Evolutionary conservation across 1,284 basidiomycete species (phyloP), one percentile per base, ranked within the genome.

Genomic region (Apiotrichum gamsii): DNA sequence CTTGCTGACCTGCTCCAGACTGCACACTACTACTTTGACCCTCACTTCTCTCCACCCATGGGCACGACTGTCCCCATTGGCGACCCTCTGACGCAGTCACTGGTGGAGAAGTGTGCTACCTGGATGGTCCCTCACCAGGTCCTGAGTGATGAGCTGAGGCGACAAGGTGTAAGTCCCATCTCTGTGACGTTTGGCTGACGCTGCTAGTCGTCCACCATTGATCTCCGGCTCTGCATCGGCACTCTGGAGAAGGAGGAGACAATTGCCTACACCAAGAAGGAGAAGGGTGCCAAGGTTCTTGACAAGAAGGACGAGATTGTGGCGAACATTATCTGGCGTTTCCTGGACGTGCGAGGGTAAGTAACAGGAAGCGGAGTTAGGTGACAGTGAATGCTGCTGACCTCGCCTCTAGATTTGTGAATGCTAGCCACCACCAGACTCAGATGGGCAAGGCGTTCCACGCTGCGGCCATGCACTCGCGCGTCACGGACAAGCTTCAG

Each of bases 281-380:
- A 84, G 59, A 77, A 85, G 33, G 90, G 90, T 0, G 72, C 75
- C 37, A 81, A 88, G 40, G 93, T 90, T 5, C 77, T 99, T 29
- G 94, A 97, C 55, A 96, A 95, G 75, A 98, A 98, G 75, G 94
- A 99, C 65, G 95, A 99, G 71, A 79, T 95, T 1, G 94, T 99
- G 2, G 94, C 93, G 8, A 99, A 99, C 69, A 89, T 93, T 25
- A 87, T 98, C 54, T 97, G 93, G 93, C 82, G 94, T 38, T 95
- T 98, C 80, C 79, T 99, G 48, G 94, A 97, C 70, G 75, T 98
- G 46, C 79, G 94, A 72, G 90, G 90, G 85, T 91, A 74, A 69
- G 75, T 70, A 70, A 66, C 8, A 11, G 47, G 13, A 18, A 20
- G 14, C 28, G 18, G 23, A 16, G 29, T 25, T 4, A 2, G 3